Percentiles rank a stretch among this genome's conserved stretches.
Conservation (phyloP, 225 moss, liverwort and hornwort genomes). For the Pleurozium schreberi region DNA sequence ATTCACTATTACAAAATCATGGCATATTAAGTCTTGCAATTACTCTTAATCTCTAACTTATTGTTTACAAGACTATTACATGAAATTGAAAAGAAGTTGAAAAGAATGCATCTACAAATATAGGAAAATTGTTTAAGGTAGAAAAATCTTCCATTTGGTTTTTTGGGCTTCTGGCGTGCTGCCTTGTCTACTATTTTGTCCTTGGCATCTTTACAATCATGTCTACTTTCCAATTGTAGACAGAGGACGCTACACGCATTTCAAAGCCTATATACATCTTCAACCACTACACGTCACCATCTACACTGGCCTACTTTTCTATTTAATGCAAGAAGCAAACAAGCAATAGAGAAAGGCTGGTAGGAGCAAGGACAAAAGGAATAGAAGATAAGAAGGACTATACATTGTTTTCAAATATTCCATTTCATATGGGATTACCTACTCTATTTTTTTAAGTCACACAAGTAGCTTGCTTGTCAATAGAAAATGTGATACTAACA, state of each 20-base stretch:
- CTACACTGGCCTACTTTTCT: rapidly evolving
- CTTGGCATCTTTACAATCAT: too few relatives aligned
- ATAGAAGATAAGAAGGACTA: too few relatives aligned
- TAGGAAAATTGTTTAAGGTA: too few relatives aligned
- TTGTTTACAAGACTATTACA: too few relatives aligned
- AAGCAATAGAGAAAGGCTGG: rapidly evolving
- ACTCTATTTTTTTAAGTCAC: too few relatives aligned
- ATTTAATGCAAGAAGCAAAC: neutral
- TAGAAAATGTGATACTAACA: too few relatives aligned
- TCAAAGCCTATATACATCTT: neutral
- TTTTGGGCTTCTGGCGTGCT: neutral
- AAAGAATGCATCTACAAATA: too few relatives aligned
- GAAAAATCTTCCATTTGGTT: neutral
- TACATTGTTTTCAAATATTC: neutral
- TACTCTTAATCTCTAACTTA: neutral
- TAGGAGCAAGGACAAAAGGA: rapidly evolving
- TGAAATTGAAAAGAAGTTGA: neutral
- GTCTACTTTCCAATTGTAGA: neutral
- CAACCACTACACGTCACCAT: neutral
- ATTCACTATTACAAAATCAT: neutral
- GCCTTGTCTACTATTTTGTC: neutral
- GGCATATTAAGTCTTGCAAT: neutral
- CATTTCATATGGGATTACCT: neutral
- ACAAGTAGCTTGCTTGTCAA: too few relatives aligned
- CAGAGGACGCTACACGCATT: neutral